These are phyloP conservation scores for Sclerotinia minor DNA, from an alignment of 2,329 filamentous ascomycete genomes.

Conservation along the genomic window DNA sequence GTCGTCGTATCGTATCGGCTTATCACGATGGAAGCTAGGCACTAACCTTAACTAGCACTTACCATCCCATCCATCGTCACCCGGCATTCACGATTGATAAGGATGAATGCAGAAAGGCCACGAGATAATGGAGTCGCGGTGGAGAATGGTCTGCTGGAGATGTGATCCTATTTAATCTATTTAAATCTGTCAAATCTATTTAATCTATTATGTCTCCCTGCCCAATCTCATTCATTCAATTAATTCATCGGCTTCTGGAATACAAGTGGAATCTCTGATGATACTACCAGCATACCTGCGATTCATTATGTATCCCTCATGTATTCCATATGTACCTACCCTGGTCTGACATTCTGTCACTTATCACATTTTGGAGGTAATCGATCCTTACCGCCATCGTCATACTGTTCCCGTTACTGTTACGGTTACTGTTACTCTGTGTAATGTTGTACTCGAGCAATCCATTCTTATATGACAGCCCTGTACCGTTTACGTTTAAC, in stretches of 20 bases:
- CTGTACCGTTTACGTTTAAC: not conserved
- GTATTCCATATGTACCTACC: not conserved
- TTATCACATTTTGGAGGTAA: not conserved
- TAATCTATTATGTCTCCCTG: too few species aligned
- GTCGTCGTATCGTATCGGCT: not conserved
- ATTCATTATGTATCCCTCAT: not conserved
- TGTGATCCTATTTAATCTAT: not conserved
- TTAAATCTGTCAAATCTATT: not conserved
- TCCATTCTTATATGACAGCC: not conserved
- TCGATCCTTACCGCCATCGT: not conserved
- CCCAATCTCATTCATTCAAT: not conserved
- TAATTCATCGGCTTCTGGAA: not conserved
- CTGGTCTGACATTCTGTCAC: not conserved
- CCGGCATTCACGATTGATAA: not conserved
- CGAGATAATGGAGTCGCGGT: not conserved
- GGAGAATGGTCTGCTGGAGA: conserved; percentile 2
- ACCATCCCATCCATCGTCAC: not conserved
- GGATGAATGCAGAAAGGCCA: not conserved
- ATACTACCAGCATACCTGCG: too few species aligned
- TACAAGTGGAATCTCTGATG: not conserved
- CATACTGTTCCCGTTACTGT: not conserved
- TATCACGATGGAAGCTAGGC: not conserved
- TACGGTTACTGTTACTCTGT: not conserved
- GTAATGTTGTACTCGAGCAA: not conserved
- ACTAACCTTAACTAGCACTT: too few species aligned